Conservation (phyloP, 2,329 filamentous ascomycete species). For the Cladorrhinum sp. region DNA sequence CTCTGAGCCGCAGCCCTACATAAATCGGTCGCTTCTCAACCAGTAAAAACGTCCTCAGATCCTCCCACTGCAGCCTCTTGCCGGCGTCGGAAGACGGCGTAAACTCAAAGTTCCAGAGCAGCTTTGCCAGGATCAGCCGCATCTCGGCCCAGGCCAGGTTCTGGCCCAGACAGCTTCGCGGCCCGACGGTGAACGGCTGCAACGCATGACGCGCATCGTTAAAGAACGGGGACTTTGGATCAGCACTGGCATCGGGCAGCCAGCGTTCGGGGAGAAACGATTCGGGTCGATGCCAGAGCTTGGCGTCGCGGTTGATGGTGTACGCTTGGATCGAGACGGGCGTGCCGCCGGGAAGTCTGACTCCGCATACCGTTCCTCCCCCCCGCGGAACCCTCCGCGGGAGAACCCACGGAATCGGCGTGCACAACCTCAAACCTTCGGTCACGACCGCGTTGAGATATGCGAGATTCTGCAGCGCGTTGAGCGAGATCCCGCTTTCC, state of each 20-base stretch:
- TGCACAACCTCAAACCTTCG: conserved; percentile 34
- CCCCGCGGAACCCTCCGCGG: conserved; percentile 30
- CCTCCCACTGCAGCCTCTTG: conserved; percentile 32
- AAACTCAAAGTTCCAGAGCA: conserved; percentile 49
- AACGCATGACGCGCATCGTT: conserved; percentile 40
- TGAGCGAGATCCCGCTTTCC: conserved; percentile 31
- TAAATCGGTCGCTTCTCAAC: conserved; percentile 8
- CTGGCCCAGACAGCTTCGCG: conserved; percentile 47
- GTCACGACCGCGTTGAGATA: conserved; percentile 35
- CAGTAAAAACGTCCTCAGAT: conserved; percentile 10
- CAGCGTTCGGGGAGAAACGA: conserved; percentile 44
- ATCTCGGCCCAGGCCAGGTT: conserved; percentile 50
- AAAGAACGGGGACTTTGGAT: conserved; percentile 31
- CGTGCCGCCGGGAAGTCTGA: conserved; percentile 14
- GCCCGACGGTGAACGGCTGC: conserved; percentile 46
- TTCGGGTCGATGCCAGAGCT: conserved; percentile 34
- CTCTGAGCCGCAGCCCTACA: background rate
- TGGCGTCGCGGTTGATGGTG: conserved; percentile 29
- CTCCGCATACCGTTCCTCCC: conserved; percentile 36
- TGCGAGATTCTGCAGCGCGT: conserved; percentile 23
- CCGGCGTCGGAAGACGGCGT: conserved; percentile 33
- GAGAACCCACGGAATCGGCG: conserved; percentile 28
- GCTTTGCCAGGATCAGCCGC: conserved; percentile 43
- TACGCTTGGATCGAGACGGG: conserved; percentile 11
- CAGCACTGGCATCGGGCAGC: conserved; percentile 32